Evolutionary conservation across 108 stramenopile genomes (phyloP).

Genomic region (Conticribra guillardii): DNA sequence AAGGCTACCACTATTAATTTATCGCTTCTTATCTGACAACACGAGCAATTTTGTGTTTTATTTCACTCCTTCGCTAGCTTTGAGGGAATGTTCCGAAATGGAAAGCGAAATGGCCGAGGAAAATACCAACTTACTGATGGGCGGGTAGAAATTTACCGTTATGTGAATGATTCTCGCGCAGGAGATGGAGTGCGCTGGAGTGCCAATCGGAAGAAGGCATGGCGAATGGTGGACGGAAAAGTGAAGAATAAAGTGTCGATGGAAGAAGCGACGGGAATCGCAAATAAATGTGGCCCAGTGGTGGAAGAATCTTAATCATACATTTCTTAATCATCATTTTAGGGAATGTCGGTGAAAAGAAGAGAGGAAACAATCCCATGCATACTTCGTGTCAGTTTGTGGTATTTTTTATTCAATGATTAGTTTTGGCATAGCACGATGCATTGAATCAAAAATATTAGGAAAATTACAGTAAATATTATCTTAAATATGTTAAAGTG

Average conservation of each 20-base stretch:
- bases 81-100: constrained; percentile 61
- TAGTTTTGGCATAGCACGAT: too few relatives aligned
- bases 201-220: constrained; percentile 65
- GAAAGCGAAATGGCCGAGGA: constrained; percentile 59
- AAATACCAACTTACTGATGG: constrained; percentile 65
- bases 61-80: constrained; percentile 21
- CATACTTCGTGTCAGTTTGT: too few relatives aligned
- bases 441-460: too few relatives aligned
- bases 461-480: too few relatives aligned
- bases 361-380: too few relatives aligned
- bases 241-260: constrained; percentile 25
- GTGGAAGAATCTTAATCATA: constrained; percentile 31
- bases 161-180: constrained; percentile 52
- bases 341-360: too few relatives aligned
- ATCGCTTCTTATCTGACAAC: too few relatives aligned
- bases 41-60: neutral
- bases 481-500: too few relatives aligned
- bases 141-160: constrained; percentile 62
- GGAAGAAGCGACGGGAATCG: constrained; percentile 37
- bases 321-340: too few relatives aligned
- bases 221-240: constrained; percentile 48
- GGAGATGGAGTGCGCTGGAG: constrained; percentile 70
- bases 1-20: neutral
- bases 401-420: too few relatives aligned
- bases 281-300: constrained; percentile 36